Conservation (phyloP, 164 flowering plant species). For the Magnolia officinalis region DNA sequence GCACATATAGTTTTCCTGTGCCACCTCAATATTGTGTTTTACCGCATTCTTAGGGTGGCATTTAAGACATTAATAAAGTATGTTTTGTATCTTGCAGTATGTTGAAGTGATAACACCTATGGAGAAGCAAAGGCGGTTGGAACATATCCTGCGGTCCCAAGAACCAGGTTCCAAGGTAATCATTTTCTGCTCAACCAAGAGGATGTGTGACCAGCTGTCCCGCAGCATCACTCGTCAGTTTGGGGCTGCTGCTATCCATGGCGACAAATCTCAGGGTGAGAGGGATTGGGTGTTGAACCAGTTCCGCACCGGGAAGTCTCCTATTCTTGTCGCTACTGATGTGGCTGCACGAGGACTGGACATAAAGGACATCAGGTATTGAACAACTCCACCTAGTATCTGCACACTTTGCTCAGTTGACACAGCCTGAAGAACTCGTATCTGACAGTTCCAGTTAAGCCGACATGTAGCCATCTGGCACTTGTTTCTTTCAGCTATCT, state of each 20-base stretch:
- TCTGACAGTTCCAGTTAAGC: too few relatives aligned
- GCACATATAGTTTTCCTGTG: too few relatives aligned
- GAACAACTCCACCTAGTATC: neutral
- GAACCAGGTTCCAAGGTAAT: slow-evolving; percentile 84
- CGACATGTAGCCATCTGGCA: neutral
- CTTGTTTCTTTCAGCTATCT: neutral
- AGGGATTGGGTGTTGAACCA: slow-evolving; percentile 77
- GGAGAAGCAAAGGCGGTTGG: slow-evolving; percentile 74
- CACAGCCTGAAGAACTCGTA: neutral
- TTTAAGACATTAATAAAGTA: too few relatives aligned
- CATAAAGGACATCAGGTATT: slow-evolving; percentile 82
- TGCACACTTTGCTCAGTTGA: neutral
- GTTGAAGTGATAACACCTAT: slow-evolving; percentile 56
- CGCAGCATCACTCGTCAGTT: slow-evolving; percentile 57
- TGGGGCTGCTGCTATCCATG: slow-evolving; percentile 92
- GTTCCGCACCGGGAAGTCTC: slow-evolving; percentile 71
- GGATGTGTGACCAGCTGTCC: slow-evolving; percentile 84
- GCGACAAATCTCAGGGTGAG: slow-evolving; percentile 88
- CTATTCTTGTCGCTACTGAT: slow-evolving; percentile 88
- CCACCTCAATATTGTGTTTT: too few relatives aligned
- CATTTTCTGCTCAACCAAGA: slow-evolving; percentile 85
- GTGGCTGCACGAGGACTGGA: slow-evolving; percentile 94
- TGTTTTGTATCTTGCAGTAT: slow-evolving; percentile 27
- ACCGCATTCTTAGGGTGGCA: too few relatives aligned
- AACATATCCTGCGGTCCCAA: slow-evolving; percentile 78